Base-by-base conservation (phyloP, 169 alveolate species). In the Perkinsus marinus region DNA sequence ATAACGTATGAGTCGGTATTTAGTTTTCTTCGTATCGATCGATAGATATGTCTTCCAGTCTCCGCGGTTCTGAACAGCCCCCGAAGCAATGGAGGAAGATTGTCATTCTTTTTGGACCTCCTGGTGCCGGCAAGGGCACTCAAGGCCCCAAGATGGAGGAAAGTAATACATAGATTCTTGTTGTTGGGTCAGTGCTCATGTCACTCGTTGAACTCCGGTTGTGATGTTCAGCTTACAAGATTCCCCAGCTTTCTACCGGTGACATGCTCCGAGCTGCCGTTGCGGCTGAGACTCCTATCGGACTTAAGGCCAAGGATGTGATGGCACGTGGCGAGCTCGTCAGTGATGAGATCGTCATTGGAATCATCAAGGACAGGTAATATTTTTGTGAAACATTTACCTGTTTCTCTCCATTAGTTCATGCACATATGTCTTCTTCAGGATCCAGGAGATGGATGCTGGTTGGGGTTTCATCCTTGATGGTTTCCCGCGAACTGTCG, bases 401-500 rank as follows among this genome's bases (percentile, higher is more conserved):
- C 46, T 41, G 46, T 41, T 10, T 10, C 10, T 41, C 46, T 3
- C 10, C 46, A 41, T 6, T 41, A 10, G n/a, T 0, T 92, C 94
- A 93, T 96, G 97, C 36, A 91, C 92, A 26, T 94, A 96, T 91
- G 94, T 92, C 92, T 94, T 94, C 94, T 91, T 89, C 93, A 93
- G 94, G 43, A 38, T 91, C 43, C 68, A 89, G 68, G 92, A 79
- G 34, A 43, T 79, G 22, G 94, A 93, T 68, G 57, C 68, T n/a
- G 30, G 30, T 30, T 46, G 95, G 68, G 99, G 99, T 41, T 96
- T 97, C 90, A 96, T 98, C 91, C 94, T 98, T 57, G 99, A 98
- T 92, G 99, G 99, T 37, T 98, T 96, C 94, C 99, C 99, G 39
- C 92, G 99, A 89, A 98, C 98, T 91, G 93, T 94, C 39, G 95